Evolutionary conservation across 768 basidiomycete genomes (phyloP).

Genomic region (Leccinum uliginosum): DNA sequence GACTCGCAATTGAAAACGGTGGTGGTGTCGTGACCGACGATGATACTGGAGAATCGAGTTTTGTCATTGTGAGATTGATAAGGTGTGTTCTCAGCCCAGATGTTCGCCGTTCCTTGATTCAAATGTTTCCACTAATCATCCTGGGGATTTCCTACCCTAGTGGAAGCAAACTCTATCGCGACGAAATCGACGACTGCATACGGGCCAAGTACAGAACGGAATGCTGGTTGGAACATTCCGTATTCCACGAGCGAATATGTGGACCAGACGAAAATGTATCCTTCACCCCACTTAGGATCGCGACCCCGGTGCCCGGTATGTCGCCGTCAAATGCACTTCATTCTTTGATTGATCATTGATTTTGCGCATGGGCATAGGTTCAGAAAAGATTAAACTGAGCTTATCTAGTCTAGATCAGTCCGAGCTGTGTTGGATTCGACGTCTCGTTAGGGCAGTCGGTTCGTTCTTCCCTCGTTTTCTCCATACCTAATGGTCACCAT

Average conservation of each 20-base stretch:
- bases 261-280: constrained; percentile 61
- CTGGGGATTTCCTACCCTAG: constrained; percentile 34
- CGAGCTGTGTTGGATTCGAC: constrained; percentile 58
- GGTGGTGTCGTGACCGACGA: constrained; percentile 43
- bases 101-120: background rate
- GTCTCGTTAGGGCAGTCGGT: constrained; percentile 20
- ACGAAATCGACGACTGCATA: constrained; percentile 45
- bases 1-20: constrained; percentile 57
- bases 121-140: background rate
- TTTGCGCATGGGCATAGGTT: constrained; percentile 35
- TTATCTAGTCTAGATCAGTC: constrained; percentile 74
- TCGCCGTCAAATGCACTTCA: background rate
- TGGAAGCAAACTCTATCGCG: constrained; percentile 62
- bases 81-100: constrained; percentile 43
- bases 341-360: background rate
- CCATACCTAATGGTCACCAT: background rate
- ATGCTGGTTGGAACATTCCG: constrained; percentile 89
- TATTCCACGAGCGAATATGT: constrained; percentile 72
- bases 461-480: background rate
- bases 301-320: constrained; percentile 57
- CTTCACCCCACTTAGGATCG: constrained; percentile 60
- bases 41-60: constrained; percentile 53
- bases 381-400: constrained; percentile 55
- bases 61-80: constrained; percentile 66
- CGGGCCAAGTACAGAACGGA: constrained; percentile 74